phyloP scores from a whole-genome alignment of 1,139 yeast species.

The Pichia sp. region DNA sequence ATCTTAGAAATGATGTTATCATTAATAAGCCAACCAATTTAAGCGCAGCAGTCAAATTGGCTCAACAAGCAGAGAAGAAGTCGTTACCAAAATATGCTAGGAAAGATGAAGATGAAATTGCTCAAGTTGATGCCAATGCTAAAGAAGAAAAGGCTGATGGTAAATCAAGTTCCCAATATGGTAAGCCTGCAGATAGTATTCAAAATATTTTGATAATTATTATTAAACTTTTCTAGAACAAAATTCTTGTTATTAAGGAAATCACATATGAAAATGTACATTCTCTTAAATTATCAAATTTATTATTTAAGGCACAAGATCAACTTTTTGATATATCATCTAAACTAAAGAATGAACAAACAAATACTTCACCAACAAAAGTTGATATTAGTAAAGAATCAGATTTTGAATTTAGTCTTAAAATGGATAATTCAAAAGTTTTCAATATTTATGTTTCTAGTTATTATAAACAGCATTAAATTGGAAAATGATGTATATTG shows the following conservation, averaged over 20 bases:
- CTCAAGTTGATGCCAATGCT: too few relatives aligned
- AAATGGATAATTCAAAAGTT: slow-evolving; percentile 54
- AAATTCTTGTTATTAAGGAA: neutral
- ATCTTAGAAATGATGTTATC: too few relatives aligned
- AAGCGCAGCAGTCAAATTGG: too few relatives aligned
- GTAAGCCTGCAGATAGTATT: neutral
- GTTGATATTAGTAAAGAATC: slow-evolving; percentile 60
- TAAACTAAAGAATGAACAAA: slow-evolving; percentile 54
- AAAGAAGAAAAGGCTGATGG: too few relatives aligned
- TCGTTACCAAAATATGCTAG: too few relatives aligned
- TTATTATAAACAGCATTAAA: slow-evolving; percentile 16
- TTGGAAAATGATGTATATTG: neutral
- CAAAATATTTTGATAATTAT: slow-evolving; percentile 13
- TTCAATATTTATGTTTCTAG: slow-evolving; percentile 37
- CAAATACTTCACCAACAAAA: slow-evolving; percentile 75
- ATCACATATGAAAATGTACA: slow-evolving; percentile 18
- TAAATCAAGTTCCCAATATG: too few relatives aligned
- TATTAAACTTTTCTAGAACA: slow-evolving; percentile 5
- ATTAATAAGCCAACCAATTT: too few relatives aligned
- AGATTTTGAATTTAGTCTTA: slow-evolving; percentile 46
- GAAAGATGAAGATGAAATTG: too few relatives aligned
- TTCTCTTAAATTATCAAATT: slow-evolving; percentile 31
- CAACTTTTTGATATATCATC: slow-evolving; percentile 60
- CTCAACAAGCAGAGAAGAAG: too few relatives aligned
- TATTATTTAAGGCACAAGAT: slow-evolving; percentile 55